Conservation (phyloP, 1,284 basidiomycete genomes). For the Boletellus deceptivus region DNA sequence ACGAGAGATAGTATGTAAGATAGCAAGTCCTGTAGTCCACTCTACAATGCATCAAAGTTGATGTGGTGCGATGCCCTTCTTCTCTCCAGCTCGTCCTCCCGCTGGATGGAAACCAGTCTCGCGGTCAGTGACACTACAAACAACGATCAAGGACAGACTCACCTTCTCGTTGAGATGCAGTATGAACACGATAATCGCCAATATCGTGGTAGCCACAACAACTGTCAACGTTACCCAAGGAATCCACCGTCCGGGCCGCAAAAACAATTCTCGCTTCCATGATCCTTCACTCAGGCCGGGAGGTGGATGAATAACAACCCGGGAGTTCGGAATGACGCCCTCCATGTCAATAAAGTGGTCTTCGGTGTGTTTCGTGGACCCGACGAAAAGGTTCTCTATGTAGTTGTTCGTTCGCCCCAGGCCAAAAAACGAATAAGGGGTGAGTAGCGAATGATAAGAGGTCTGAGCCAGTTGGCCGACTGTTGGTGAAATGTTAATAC, state of each 20-base stretch:
- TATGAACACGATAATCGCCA: slow-evolving; percentile 83
- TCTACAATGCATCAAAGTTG: slow-evolving; percentile 90
- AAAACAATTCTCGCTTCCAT: slow-evolving; percentile 90
- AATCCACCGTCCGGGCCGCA: slow-evolving; percentile 96
- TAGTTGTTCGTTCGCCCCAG: slow-evolving; percentile 99
- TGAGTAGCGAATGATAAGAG: slow-evolving; percentile 83
- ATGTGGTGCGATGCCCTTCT: slow-evolving; percentile 88
- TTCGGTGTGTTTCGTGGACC: slow-evolving; percentile 72
- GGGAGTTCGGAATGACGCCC: slow-evolving; percentile 96
- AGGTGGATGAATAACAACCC: slow-evolving; percentile 91
- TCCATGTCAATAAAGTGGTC: slow-evolving; percentile 89
- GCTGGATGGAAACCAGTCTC: slow-evolving; percentile 40
- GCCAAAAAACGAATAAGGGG: slow-evolving; percentile 95
- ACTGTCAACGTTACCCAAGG: slow-evolving; percentile 93
- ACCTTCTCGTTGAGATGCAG: slow-evolving; percentile 93
- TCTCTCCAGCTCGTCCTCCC: slow-evolving; percentile 90
- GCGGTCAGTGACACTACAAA: slow-evolving; percentile 2
- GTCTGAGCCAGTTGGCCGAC: slow-evolving; percentile 93
- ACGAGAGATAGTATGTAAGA: slow-evolving; percentile 19
- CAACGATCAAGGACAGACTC: slow-evolving; percentile 18
- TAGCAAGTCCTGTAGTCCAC: background rate
- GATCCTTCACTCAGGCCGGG: slow-evolving; percentile 43
- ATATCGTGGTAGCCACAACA: slow-evolving; percentile 66
- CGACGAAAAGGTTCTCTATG: slow-evolving; percentile 94
- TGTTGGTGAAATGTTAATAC: slow-evolving; percentile 32